Base-by-base conservation (phyloP, 257 asterid species). In the Nicotiana noctiflora region DNA sequence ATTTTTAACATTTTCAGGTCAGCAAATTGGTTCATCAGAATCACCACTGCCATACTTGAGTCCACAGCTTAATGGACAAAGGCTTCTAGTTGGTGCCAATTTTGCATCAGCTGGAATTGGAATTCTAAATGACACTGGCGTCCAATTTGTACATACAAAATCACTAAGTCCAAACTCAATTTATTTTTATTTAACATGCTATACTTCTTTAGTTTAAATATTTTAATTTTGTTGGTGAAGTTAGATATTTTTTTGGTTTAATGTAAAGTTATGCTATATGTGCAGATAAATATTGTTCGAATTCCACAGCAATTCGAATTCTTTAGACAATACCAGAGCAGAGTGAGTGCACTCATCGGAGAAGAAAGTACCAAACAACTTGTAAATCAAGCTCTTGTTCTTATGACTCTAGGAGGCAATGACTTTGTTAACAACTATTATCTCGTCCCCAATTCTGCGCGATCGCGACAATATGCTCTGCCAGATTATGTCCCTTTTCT, bases 81-180 rank as follows among this genome's bases (percentile, higher is more conserved):
- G 81, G n/a, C 90, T 90, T 74, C 83, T 90, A 14, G 84, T 86
- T 76, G 98, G 98, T 21, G 97, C 97, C 65, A 93, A 93, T 79
- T 93, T 91, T 77, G 98, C 98, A 60, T 93, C 98, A 12, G 97
- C 95, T 6, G 98, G 98, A 17, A 92, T 93, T 75, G 97, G 94
- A 84, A 85, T 93, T 76, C 95, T 93, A 34, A 93, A 93, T 79
- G 98, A 93, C 83, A 91, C 97, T 32, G 98, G 98, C 81, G 65
- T 91, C 82, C 98, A 93, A 77, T 93, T 93, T 75, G 98, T 93
- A 90, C 85, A 85, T 81, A 46, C 32, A n/a, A 61, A n/a, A 67
- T 19, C 57, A 40, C 18, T 70, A 40, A 40, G 34, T 19, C 56
- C 18, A 70, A 75, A 18, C 25, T 34, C 14, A 40, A 56, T 61